Evolutionary conservation across 352 stramenopile species (phyloP), one percentile per base, ranked within the genome.

Genomic region (Pythium graminicola): DNA sequence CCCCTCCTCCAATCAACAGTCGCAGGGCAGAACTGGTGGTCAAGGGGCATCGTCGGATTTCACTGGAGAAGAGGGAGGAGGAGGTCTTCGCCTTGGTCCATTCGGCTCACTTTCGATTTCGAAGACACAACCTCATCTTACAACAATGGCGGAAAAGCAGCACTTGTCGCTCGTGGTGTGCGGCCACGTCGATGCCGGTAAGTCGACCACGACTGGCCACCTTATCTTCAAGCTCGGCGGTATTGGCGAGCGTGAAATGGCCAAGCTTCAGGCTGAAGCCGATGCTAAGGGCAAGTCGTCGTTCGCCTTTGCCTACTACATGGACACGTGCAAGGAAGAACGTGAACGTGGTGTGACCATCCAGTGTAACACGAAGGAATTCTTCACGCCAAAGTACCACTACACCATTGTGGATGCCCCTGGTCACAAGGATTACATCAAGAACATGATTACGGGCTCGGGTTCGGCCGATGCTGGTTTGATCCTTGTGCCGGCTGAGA

Each of bases 401-500:
- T 98, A 97, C 72, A 99, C 96, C 47, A 83, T 99, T 50, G 98
- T 99, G 72, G 96, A 99, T 85, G 86, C 93, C 36, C 97, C 97
- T 35, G 96, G 96, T 28, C 95, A 99, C 78, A 82, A 92, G 70
- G 95, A 99, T 71, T 99, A 98, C 76, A 99, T 99, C 74, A 99
- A 99, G 90, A 99, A 99, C 76, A 99, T 99, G 96, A 99, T 99
- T 69, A 98, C 95, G 32, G 96, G 96, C 47, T 98, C 95, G 13
- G 97, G 90, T 58, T 96, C 98, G 76, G 95, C 96, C n/a, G 96
- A 99, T 83, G 96, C 96, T 35, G 75, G 99, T 59, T 73, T 99
- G 9, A 86, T 99, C 23, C 83, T 99, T 84, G 81, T 56, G 73
- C 91, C 54, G 24, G 60, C 60, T 35, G 60, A 68, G 60, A 68